These are phyloP conservation scores for Ceriops tagal DNA, from an alignment of 345 rosid species.

Conservation along the genomic window DNA sequence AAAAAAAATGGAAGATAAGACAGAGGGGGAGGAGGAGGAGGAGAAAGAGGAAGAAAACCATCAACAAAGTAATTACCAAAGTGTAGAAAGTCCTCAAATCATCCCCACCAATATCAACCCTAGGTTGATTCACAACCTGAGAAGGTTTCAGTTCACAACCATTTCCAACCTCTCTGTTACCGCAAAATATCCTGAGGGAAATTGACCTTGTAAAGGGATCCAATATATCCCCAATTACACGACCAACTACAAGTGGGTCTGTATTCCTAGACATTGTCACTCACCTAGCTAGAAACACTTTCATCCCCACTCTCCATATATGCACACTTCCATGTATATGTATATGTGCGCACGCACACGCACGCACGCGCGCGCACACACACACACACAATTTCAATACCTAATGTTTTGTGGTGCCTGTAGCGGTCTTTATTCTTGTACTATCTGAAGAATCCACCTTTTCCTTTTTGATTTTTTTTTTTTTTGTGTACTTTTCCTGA, in stretches of 20 bases:
- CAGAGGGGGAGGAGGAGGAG: not conserved
- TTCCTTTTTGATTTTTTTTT: not conserved
- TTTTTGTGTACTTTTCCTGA: not conserved
- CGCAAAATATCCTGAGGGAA: slow-evolving; percentile 36
- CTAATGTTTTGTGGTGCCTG: not conserved
- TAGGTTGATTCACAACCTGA: slow-evolving; percentile 45
- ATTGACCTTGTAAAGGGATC: slow-evolving; percentile 52
- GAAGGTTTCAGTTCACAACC: slow-evolving; percentile 64
- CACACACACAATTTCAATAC: not conserved
- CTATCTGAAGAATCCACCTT: not conserved
- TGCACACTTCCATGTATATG: not conserved
- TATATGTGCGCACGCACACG: not conserved
- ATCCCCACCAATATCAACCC: slow-evolving; percentile 58
- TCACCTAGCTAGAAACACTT: too few species aligned
- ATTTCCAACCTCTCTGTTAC: slow-evolving; percentile 38
- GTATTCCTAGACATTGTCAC: slow-evolving; percentile 46
- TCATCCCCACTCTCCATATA: not conserved
- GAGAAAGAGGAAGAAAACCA: not conserved
- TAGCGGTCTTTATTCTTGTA: not conserved
- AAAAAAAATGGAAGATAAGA: too few species aligned
- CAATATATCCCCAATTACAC: slow-evolving; percentile 66
- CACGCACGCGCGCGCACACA: too few species aligned
- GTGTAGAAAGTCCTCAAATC: slow-evolving; percentile 69
- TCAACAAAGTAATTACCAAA: slow-evolving; percentile 31
- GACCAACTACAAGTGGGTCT: slow-evolving; percentile 59